phyloP scores from a whole-genome alignment of 2,329 filamentous ascomycete genomes.

The Calonectria pseudoturangicola region DNA sequence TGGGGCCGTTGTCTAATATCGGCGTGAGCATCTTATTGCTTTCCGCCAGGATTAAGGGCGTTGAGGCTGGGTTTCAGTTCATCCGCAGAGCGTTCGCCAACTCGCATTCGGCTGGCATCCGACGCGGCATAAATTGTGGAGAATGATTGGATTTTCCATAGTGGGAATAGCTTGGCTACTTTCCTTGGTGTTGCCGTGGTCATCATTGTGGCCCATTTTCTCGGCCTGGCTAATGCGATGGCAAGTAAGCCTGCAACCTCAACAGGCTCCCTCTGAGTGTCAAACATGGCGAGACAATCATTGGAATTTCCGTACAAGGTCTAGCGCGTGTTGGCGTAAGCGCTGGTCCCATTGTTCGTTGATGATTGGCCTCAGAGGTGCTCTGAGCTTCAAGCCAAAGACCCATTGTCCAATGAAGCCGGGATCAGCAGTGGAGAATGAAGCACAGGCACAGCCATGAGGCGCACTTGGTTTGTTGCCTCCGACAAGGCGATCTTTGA shows the following conservation, averaged over 20 bases:
- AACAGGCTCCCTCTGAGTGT: neutral
- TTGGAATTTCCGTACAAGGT: conserved; percentile 9
- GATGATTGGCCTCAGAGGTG: neutral
- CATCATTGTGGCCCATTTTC: neutral
- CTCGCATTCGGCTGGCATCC: no score
- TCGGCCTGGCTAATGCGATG: neutral
- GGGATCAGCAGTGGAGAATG: neutral
- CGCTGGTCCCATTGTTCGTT: no score
- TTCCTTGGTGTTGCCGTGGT: no score
- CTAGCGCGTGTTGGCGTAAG: neutral
- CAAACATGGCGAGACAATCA: neutral
- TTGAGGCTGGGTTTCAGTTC: neutral
- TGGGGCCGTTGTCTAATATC: neutral
- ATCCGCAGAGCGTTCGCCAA: neutral
- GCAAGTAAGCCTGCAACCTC: neutral
- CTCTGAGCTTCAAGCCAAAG: neutral
- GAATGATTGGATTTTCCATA: conserved; percentile 19
- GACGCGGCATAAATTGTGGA: neutral
- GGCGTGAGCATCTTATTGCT: no score
- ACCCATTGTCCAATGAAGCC: neutral
- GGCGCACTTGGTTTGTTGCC: neutral
- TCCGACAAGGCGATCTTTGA: neutral
- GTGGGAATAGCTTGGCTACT: neutral
- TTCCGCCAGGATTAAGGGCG: neutral
- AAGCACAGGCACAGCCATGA: neutral